Conservation (phyloP, 306 rosid genomes). For the Arachis stenosperma region DNA sequence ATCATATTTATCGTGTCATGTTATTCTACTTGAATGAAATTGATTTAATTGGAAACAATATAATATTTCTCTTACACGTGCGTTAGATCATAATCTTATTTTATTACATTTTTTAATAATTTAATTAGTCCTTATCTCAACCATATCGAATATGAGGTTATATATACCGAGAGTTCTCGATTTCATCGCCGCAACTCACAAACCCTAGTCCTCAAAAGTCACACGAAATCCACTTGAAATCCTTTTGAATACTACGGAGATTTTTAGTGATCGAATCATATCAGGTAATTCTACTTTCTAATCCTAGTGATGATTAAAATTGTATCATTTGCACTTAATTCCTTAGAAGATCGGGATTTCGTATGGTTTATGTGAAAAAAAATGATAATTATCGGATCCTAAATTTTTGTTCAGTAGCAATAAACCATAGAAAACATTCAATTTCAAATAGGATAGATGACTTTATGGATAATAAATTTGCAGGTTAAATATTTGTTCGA, state of each 20-base stretch:
- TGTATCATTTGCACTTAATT: not conserved
- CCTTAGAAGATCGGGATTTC: not conserved
- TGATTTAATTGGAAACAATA: not conserved
- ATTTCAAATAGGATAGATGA: not conserved
- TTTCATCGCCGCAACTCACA: not conserved
- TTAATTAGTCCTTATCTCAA: not conserved
- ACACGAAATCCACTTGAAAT: not conserved
- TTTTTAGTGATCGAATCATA: not conserved
- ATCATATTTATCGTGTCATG: not conserved
- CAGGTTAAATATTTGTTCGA: not conserved
- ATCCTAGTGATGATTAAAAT: not conserved
- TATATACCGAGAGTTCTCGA: not conserved
- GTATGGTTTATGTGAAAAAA: not conserved
- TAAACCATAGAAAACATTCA: not conserved
- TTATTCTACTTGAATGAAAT: not conserved
- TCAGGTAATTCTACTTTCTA: not conserved
- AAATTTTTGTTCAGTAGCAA: not conserved
- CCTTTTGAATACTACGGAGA: not conserved
- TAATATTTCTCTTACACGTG: no score
- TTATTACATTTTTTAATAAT: not conserved
- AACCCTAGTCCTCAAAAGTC: not conserved
- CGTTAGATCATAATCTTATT: not conserved
- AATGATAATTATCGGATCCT: not conserved
- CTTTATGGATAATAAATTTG: not conserved
- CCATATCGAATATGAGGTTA: not conserved